phyloP scores from a whole-genome alignment of 163 green algal species.

The Chlamydomonas reinhardtii region DNA sequence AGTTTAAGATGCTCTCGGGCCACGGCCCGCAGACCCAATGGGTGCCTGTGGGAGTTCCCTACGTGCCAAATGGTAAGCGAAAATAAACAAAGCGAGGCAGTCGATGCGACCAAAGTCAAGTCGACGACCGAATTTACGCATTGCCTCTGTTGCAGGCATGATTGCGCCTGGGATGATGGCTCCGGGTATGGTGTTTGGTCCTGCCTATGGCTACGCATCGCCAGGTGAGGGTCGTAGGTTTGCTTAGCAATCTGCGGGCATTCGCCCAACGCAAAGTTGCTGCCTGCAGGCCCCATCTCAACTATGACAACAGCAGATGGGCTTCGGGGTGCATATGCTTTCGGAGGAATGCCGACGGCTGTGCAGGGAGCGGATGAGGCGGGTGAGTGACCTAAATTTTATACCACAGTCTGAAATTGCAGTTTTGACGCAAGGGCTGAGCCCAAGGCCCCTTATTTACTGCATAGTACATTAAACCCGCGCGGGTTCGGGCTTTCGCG shows the following conservation, averaged over 20 bases:
- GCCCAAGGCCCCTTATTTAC: no score
- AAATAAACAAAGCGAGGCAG: no score
- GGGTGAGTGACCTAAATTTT: background rate
- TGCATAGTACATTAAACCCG: no score
- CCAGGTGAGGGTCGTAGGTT: slow-evolving; percentile 33
- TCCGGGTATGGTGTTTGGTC: slow-evolving; percentile 26
- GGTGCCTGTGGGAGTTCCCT: slow-evolving; percentile 31
- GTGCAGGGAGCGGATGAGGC: slow-evolving; percentile 31
- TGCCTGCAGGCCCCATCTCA: slow-evolving; percentile 22
- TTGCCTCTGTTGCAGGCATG: slow-evolving; percentile 2
- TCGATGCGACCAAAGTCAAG: no score
- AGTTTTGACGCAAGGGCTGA: no score
- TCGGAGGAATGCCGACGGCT: slow-evolving; percentile 16
- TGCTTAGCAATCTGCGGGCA: background rate
- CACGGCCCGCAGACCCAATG: background rate
- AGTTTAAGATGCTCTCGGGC: no score
- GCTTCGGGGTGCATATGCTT: slow-evolving; percentile 4
- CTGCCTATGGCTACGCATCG: slow-evolving; percentile 43
- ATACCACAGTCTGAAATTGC: no score
- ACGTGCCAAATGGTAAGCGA: slow-evolving; percentile 7
- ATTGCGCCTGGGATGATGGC: slow-evolving; percentile 41
- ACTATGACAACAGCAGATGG: background rate
- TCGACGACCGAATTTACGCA: no score
- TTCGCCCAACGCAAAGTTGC: background rate
- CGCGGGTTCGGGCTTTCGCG: no score